phyloP scores from a whole-genome alignment of 495 filamentous ascomycete genomes.

The Neurospora sp. region DNA sequence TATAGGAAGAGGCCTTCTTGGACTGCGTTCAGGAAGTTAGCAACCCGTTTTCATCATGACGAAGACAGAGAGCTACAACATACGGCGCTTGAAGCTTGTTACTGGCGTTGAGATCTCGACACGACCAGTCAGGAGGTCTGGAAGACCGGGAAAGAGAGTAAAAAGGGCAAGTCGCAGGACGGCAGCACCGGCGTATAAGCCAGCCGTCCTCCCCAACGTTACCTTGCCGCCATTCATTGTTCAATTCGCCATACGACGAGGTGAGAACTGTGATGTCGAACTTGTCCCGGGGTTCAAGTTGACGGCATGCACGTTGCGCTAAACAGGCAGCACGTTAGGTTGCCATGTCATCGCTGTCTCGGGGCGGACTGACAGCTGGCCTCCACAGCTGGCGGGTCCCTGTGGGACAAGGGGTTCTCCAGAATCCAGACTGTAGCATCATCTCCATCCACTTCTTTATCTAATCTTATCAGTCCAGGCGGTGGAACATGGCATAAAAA shows the following conservation, averaged over 20 bases:
- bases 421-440: not conserved
- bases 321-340: not conserved
- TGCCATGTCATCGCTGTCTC: not conserved
- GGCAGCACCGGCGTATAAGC: conserved; percentile 67
- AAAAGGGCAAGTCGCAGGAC: conserved; percentile 73
- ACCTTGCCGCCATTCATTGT: conserved; percentile 37
- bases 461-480: conserved; percentile 6
- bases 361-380: not conserved
- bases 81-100: conserved; percentile 95
- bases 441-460: not conserved
- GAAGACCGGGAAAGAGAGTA: conserved; percentile 70
- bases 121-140: conserved; percentile 76
- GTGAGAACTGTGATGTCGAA: conserved; percentile 2
- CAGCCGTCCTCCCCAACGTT: conserved; percentile 51
- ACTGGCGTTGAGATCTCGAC: conserved; percentile 96
- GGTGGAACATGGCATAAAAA: conserved; percentile 21
- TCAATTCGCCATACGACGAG: conserved; percentile 26
- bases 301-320: not conserved
- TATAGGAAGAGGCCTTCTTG: conserved; percentile 96
- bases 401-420: not conserved
- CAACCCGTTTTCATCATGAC: not conserved
- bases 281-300: not conserved
- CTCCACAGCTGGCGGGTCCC: not conserved
- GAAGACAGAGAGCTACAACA: conserved; percentile 17
- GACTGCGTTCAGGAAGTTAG: conserved; percentile 41